A percentile compares a stretch with the other conserved stretches of the same genome.
Conservation (phyloP, 179 eudicot species). For the Patellifolia procumbens region DNA sequence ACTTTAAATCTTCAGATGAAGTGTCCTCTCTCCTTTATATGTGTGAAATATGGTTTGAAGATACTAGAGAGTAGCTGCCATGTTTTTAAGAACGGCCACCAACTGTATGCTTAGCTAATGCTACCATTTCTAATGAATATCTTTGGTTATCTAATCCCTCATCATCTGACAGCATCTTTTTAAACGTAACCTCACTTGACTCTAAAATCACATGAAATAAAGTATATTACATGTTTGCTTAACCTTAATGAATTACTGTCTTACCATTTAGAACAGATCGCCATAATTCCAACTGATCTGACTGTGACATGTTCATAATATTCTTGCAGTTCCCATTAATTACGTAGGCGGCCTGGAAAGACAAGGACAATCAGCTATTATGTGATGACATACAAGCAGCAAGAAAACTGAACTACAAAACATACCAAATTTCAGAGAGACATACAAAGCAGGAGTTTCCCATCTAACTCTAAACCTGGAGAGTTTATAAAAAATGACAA, state of each 20-base stretch:
- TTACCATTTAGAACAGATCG: conserved; percentile 77
- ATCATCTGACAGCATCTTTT: neutral
- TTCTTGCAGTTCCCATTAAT: conserved; percentile 90
- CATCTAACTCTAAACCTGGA: neutral
- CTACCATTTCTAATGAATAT: conserved; percentile 1
- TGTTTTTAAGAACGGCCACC: neutral
- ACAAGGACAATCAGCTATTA: conserved; percentile 15
- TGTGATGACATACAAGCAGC: neutral
- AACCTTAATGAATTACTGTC: neutral
- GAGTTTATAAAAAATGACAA: neutral
- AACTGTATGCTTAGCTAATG: neutral
- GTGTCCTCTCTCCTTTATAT: neutral
- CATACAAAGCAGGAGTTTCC: neutral
- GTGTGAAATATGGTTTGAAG: neutral
- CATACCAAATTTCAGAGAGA: conserved; percentile 7
- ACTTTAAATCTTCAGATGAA: neutral
- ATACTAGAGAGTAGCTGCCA: neutral
- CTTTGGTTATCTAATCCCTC: neutral
- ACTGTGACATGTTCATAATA: conserved; percentile 93
- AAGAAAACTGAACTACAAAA: conserved; percentile 2
- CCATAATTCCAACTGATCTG: conserved; percentile 92
- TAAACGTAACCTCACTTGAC: neutral
- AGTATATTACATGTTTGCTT: neutral
- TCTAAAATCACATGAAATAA: neutral
- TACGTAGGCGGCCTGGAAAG: conserved; percentile 81